Conservation (phyloP, 352 stramenopile species). For the Halophytophthora polymorphica region DNA sequence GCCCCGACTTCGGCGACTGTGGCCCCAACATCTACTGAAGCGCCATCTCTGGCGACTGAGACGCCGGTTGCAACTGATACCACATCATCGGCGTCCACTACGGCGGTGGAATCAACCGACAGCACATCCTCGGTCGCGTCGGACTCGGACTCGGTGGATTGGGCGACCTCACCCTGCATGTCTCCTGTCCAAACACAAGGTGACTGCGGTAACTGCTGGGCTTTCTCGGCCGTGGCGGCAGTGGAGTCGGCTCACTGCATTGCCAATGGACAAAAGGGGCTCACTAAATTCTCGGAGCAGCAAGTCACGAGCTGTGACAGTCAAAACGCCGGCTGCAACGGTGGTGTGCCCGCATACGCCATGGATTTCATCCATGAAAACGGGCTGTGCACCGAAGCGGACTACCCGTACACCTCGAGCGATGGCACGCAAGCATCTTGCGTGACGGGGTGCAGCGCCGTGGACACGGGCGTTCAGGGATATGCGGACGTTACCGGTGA, state of each 20-base stretch:
- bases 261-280: conserved; percentile 41
- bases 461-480: conserved; percentile 33
- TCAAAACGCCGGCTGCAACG: conserved; percentile 88
- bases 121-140: conserved; percentile 71
- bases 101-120: conserved; percentile 60
- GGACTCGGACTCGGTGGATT: conserved; percentile 33
- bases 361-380: conserved; percentile 91
- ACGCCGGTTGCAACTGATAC: conserved; percentile 84
- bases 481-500: conserved; percentile 63
- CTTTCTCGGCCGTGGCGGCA: conserved; percentile 92
- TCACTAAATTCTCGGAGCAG: conserved; percentile 91
- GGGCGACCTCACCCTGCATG: conserved; percentile 42
- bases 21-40: conserved; percentile 72
- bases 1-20: conserved; percentile 27
- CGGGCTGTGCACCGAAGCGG: conserved; percentile 56
- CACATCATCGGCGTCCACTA: conserved; percentile 85
- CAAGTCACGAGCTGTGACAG: conserved; percentile 91
- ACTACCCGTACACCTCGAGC: conserved; percentile 32
- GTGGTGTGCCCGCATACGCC: conserved; percentile 88
- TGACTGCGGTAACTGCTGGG: conserved; percentile 96
- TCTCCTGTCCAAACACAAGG: conserved; percentile 93
- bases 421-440: conserved; percentile 22
- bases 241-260: conserved; percentile 92
- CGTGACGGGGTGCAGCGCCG: conserved; percentile 20
- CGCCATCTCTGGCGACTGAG: conserved; percentile 76